Evolutionary conservation across 495 filamentous ascomycete species (phyloP), one percentile per base, ranked within the genome.

Genomic region (Patellaria atrata): DNA sequence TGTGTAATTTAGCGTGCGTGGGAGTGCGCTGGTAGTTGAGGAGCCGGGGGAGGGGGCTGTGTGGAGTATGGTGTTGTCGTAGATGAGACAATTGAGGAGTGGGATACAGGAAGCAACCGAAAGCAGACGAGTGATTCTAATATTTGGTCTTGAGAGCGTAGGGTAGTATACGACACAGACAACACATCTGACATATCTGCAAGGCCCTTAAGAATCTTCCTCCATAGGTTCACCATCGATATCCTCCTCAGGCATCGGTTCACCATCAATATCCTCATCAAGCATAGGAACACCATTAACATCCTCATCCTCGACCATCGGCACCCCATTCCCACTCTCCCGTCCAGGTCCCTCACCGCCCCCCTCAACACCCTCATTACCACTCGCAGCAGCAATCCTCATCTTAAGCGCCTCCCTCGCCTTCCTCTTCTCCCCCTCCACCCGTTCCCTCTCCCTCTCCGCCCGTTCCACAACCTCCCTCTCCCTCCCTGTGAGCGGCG

Each of bases 381-480:
- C 60, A 45, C 58, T 12, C 13, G 15, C 4, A 15, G 19, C 57
- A 6, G 57, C 46, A 55, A 12, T 62, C 53, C 22, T 38, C 35
- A 22, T 45, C 34, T 59, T 59, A 5, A 50, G 53, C 11, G 58
- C 47, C 15, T 62, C 53, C 5, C 60, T 67, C 19, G 82, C 75
- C 16, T 82, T 71, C 1, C 70, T 63, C 55, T 79, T 87, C 78
- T 79, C 85, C 35, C 67, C 75, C 40, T 35, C 36, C 65, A 69
- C 51, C 24, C 18, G 29, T 15, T 38, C 45, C 39, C 45, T 55
- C 30, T 49, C 49, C 30, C 44, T 55, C 21, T 32, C 43, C 19
- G 33, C 47, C 33, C 32, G 36, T 34, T 47, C 38, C 37, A 46
- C 44, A 5, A 40, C 45, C 21, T 27, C 32, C 33, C 48, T 54